phyloP scores from a whole-genome alignment of 2,329 filamentous ascomycete genomes.

The Eurotiales sp. region DNA sequence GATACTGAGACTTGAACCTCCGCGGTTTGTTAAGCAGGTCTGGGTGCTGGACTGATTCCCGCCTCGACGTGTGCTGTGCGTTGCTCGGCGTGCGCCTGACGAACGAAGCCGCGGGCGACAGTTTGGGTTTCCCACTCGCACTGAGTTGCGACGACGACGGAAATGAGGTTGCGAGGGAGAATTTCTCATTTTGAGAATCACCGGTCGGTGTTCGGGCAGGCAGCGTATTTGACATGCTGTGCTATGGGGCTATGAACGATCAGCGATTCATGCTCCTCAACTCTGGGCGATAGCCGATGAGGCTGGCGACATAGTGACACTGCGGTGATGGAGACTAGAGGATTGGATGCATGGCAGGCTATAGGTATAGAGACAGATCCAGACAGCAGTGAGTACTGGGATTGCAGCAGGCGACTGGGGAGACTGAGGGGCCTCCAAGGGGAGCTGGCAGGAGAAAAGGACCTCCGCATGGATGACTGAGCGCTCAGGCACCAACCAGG shows the following conservation, averaged over 20 bases:
- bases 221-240: slow-evolving; percentile 10
- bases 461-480: not conserved
- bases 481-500: not conserved
- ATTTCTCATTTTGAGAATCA: slow-evolving; percentile 12
- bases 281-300: slow-evolving; percentile 2
- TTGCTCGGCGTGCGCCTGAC: slow-evolving; percentile 49
- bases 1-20: slow-evolving; percentile 70
- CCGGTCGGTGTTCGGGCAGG: slow-evolving; percentile 7
- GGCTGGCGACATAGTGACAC: not conserved
- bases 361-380: too few relatives aligned
- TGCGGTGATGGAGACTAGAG: not conserved
- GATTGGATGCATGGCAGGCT: not conserved
- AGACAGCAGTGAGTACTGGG: not conserved
- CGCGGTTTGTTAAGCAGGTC: slow-evolving; percentile 45
- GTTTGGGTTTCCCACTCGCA: slow-evolving; percentile 51
- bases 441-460: too few relatives aligned
- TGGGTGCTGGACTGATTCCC: slow-evolving; percentile 35
- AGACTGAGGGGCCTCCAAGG: too few relatives aligned
- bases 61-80: slow-evolving; percentile 36
- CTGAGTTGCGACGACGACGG: slow-evolving; percentile 31
- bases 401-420: too few relatives aligned
- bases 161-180: slow-evolving; percentile 6
- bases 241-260: not conserved
- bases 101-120: slow-evolving; percentile 59
- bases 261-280: not conserved